Evolutionary conservation across 768 basidiomycete species (phyloP), one percentile per base, ranked within the genome.

Genomic region (Mrakia blollopis): DNA sequence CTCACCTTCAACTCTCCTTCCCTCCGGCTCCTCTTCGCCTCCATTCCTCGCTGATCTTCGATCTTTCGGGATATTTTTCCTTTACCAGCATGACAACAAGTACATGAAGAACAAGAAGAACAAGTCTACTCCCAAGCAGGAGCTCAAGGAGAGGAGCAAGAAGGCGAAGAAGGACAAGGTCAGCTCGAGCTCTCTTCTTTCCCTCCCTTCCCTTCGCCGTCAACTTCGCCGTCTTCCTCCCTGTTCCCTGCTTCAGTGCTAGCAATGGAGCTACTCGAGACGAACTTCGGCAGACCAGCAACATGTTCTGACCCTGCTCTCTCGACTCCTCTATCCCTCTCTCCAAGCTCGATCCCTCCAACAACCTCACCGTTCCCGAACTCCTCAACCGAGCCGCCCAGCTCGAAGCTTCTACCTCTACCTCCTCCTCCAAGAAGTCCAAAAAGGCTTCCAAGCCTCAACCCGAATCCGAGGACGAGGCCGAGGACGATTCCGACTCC

Each of bases 91-190:
- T 63, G 85, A 93, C 83, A 90, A 94, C 83, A 78, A 84, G 79
- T 84, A 83, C 82, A 86, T 84, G 82, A 94, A 89, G 84, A 95
- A 93, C 85, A 92, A 93, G 80, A 87, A 87, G 65, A 41, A 68
- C 85, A 91, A 91, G 79, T 88, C 90, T 32, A 67, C 71, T 28
- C 88, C 91, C 3, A 94, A 92, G 81, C 93, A 95, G 81, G 90
- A 90, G 61, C 86, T 92, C 50, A 94, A 96, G 82, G 93, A 95
- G 83, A 91, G 90, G 1, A 89, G 91, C 16, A 93, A 91, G 84
- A 94, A 93, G 80, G 93, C 93, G 0, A 92, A 91, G 82, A 87
- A 89, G 61, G 91, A 92, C 74, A 95, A 94, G 88, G 94, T 71
- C 44, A 71, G 60, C 28, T 67, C 74, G 37, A 71, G 35, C 37